Percentiles rank a stretch among this genome's conserved stretches.
Conservation (phyloP, 2,329 filamentous ascomycete species). For the Scortechinia acanthostroma region DNA sequence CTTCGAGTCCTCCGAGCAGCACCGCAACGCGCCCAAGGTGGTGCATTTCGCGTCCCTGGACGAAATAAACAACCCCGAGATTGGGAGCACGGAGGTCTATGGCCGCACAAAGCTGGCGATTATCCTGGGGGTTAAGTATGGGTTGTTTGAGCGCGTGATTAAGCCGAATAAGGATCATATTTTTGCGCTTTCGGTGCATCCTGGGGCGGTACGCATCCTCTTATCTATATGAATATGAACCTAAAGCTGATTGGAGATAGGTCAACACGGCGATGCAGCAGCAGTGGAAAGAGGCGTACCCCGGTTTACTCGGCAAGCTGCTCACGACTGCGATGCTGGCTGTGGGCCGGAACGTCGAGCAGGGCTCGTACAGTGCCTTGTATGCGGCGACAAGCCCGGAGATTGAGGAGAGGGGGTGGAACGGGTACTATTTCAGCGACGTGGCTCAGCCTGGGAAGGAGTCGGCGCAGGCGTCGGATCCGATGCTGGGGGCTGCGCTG, state of each 20-base stretch:
- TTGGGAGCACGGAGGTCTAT: constrained; percentile 25
- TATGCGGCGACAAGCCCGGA: constrained; percentile 30
- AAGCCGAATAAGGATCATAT: constrained; percentile 28
- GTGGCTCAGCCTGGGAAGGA: constrained; percentile 26
- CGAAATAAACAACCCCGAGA: constrained; percentile 28
- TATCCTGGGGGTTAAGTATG: constrained; percentile 31
- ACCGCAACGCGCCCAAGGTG: constrained; percentile 22
- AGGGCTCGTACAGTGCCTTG: constrained; percentile 32
- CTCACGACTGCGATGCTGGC: constrained; percentile 22
- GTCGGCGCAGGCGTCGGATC: constrained; percentile 25
- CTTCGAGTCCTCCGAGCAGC: constrained; percentile 29
- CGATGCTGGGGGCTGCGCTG: constrained; percentile 22
- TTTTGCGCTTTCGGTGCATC: constrained; percentile 30
- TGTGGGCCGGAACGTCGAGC: constrained; percentile 24
- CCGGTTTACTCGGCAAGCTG: constrained; percentile 26
- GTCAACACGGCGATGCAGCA: constrained; percentile 34
- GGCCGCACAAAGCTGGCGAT: constrained; percentile 30
- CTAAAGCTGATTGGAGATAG: constrained; percentile 10
- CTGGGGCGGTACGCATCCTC: constrained; percentile 22
- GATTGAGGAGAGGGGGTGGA: constrained; percentile 29
- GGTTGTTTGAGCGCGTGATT: constrained; percentile 28
- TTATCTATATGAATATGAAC: not conserved
- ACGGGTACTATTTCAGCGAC: constrained; percentile 32
- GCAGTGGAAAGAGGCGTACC: constrained; percentile 35
- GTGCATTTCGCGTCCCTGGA: constrained; percentile 27